Base-by-base conservation (phyloP, 495 filamentous ascomycete species). In the Hyaloscypha hepaticicola region DNA sequence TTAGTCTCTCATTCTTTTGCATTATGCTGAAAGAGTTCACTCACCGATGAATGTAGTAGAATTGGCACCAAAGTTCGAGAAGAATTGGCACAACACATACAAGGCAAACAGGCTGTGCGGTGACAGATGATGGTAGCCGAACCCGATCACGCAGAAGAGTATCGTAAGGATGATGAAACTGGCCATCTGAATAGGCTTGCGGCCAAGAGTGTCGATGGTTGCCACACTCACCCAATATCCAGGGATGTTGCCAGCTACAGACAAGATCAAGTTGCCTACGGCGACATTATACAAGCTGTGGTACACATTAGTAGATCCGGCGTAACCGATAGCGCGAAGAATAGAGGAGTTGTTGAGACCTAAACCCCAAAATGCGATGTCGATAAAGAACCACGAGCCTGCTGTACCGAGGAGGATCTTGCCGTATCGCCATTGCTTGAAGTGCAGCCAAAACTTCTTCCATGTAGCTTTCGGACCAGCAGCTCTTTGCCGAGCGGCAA, bases 331-430 rank as follows among this genome's bases (percentile, higher is more conserved):
- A 1, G 83, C 82, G 14, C 74, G 68, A 12, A 92, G 79, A 48
- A 92, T 83, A 63, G 87, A 80, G n/a, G 85, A 83, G 70, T 88
- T 88, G 73, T 93, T 95, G 22, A 93, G 77, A 56, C 88, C 86
- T 7, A 93, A 80, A 53, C 91, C 91, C 67, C 93, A 95, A 74
- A 90, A 92, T 21, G 90, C 88, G 14, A 85, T 73, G 53, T 77
- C 76, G 27, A 72, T 65, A 0, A 48, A 65, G 72, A 93, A 91
- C 90, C 90, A 93, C 4, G 88, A 91, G 12, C 86, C 79, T n/a
- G 91, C 89, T 9, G 90, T 93, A 12, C 89, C 91, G 21, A 93
- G 75, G 3, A 95, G 78, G 22, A 90, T 79, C 73, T 92, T 85
- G 70, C 82, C 85, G 85, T 87, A 88, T 67, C 88, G 81, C 1